A percentile compares a stretch with the other conserved stretches of the same genome.
These are phyloP conservation scores for Mycena galopus DNA, from an alignment of 768 basidiomycete species.

Conservation along the genomic window DNA sequence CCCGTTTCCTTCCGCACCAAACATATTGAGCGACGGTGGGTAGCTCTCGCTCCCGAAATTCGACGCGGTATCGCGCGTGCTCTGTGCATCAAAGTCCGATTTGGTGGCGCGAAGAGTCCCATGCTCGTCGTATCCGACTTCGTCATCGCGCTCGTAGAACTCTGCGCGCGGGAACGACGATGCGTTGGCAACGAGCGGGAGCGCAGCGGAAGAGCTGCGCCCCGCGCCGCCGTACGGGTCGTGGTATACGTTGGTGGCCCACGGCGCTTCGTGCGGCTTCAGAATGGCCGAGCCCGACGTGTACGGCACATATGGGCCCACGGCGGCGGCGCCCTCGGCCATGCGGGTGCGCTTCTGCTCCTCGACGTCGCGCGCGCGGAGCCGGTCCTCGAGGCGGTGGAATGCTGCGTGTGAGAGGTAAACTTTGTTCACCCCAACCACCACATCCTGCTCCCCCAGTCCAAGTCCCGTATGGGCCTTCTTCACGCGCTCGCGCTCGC, in stretches of 20 bases:
- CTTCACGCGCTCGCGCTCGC: too few species aligned
- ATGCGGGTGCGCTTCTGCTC: constrained; percentile 83
- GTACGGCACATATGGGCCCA: constrained; percentile 87
- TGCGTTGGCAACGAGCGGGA: constrained; percentile 88
- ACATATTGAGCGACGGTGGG: constrained; percentile 96
- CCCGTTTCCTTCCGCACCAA: constrained; percentile 80
- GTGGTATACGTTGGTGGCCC: constrained; percentile 20
- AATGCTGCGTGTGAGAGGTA: constrained; percentile 76
- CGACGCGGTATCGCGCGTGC: constrained; percentile 70
- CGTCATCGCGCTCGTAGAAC: constrained; percentile 78
- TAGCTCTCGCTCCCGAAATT: constrained; percentile 94
- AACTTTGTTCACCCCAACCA: constrained; percentile 89
- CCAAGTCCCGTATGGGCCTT: too few species aligned
- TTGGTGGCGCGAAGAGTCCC: constrained; percentile 70
- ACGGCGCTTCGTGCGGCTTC: neutral
- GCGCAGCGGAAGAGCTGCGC: constrained; percentile 59
- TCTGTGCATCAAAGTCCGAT: constrained; percentile 81
- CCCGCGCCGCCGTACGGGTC: constrained; percentile 48
- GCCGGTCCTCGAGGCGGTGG: constrained; percentile 88
- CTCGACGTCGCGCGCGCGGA: constrained; percentile 87
- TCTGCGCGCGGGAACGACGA: constrained; percentile 86
- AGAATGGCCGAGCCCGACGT: constrained; percentile 59
- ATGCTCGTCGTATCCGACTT: constrained; percentile 80
- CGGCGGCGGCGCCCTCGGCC: constrained; percentile 68
- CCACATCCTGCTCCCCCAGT: constrained; percentile 78